These are phyloP conservation scores for Zymoseptoria pseudotritici DNA, from an alignment of 2,329 filamentous ascomycete genomes.

Conservation along the genomic window DNA sequence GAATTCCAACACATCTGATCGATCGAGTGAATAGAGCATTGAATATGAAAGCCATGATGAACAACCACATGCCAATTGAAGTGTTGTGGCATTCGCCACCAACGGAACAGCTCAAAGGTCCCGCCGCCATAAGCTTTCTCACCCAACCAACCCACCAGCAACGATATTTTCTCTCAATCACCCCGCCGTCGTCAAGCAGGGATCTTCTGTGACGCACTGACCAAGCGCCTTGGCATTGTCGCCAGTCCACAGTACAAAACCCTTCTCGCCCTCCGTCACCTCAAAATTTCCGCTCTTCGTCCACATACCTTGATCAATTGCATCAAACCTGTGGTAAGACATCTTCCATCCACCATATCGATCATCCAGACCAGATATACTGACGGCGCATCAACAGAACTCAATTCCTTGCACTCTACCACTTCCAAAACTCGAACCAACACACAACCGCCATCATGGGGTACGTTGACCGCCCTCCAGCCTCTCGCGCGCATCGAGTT, in stretches of 20 bases:
- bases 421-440: constrained; percentile 18
- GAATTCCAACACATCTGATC: neutral
- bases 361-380: neutral
- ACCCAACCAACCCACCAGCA: neutral
- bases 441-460: constrained; percentile 50
- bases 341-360: neutral
- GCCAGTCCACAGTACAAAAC: neutral
- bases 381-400: constrained; percentile 7
- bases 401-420: constrained; percentile 27
- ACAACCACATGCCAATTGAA: neutral
- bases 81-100: neutral
- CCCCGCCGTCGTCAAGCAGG: neutral
- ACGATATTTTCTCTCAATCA: neutral
- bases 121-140: neutral
- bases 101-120: neutral
- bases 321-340: neutral
- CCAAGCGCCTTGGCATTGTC: neutral
- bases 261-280: neutral
- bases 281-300: neutral
- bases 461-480: constrained; percentile 38
- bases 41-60: neutral
- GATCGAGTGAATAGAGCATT: neutral
- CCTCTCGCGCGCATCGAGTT: constrained; percentile 9
- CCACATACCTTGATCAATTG: constrained; percentile 1
- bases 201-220: neutral